Base-by-base conservation (phyloP, 176 grass and related monocot species). In the Hyparrhenia diplandra region DNA sequence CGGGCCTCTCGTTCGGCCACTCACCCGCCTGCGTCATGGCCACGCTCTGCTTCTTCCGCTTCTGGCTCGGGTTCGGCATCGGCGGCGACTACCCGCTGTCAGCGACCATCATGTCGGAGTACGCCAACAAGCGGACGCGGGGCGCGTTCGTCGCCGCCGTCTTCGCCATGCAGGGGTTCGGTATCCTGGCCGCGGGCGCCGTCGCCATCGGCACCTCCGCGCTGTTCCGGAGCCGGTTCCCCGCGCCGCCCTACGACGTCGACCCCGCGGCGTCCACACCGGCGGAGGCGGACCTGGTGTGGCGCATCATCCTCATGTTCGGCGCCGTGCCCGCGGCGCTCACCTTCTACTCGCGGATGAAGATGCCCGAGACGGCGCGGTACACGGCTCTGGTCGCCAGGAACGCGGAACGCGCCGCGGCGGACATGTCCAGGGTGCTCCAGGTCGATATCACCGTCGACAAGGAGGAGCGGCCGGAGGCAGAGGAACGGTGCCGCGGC, bases 151-250 rank as follows among this genome's bases (percentile, higher is more conserved):
- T 94, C 72, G 92, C 92, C 42, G 89, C 89, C 76, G 92, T 94
- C 17, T 94, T 94, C 69, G 89, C 92, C 4, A 94, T 94, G 92
- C 89, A 94, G 55, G 92, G 92, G 4, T 85, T 94, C 76, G 92
- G 89, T 71, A 94, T 94, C 63, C 83, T 91, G 27, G 75, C 82
- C 37, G 89, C 83, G 11, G 89, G 92, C n/a, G 72, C 69, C 36
- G 64, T 73, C 49, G 83, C 84, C 16, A 82, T 90, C 55, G 84
- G 68, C 11, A 1, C 83, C 66, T 83, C 79, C 23, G 65, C 73
- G 9, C 11, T 47, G 46, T 90, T 90, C 84, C 83, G 5, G 68
- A 24, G 2, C 35, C 27, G 3, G 2, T 90, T 79, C 68, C 79
- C 88, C 0, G 79, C 84, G 46, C 84, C 78, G 0, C 0, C 84